Conservation (phyloP, 257 asterid genomes). For the Ophiorrhiza pumila region DNA sequence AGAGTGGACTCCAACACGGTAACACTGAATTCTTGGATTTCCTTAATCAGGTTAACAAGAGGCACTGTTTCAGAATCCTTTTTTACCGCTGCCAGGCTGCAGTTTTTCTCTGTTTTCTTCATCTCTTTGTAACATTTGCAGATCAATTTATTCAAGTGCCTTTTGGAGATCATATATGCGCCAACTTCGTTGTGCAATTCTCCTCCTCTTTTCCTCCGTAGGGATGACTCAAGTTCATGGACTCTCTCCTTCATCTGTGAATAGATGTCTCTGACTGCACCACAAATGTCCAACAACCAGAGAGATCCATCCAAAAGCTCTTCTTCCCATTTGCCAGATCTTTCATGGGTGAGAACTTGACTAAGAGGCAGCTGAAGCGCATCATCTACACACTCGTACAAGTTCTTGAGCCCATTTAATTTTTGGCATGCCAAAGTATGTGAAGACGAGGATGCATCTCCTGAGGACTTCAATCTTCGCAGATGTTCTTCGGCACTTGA, state of each 20-base stretch:
- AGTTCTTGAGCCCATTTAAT: slow-evolving; percentile 34
- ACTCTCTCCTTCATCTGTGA: slow-evolving; percentile 28
- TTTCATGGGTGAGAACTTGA: slow-evolving; percentile 21
- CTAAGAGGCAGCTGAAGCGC: slow-evolving; percentile 34
- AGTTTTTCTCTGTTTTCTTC: slow-evolving; percentile 12
- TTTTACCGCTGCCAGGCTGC: background rate
- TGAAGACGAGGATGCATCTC: slow-evolving; percentile 20
- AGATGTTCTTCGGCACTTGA: slow-evolving; percentile 20
- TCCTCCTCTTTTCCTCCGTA: slow-evolving; percentile 27
- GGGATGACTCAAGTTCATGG: slow-evolving; percentile 34
- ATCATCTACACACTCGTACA: slow-evolving; percentile 32
- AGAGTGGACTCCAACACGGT: slow-evolving; percentile 18
- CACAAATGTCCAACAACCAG: slow-evolving; percentile 30
- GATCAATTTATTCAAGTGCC: slow-evolving; percentile 19
- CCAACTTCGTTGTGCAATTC: slow-evolving; percentile 7
- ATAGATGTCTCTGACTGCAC: slow-evolving; percentile 23
- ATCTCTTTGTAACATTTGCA: slow-evolving; percentile 27
- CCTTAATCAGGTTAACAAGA: slow-evolving; percentile 18
- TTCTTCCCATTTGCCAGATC: slow-evolving; percentile 13
- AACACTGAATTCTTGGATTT: slow-evolving; percentile 26
- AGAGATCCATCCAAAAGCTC: slow-evolving; percentile 33
- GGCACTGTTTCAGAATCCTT: background rate
- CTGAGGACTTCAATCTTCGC: slow-evolving; percentile 29
- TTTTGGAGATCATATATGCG: slow-evolving; percentile 23
- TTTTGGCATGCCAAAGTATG: slow-evolving; percentile 22